Evolutionary conservation across 495 filamentous ascomycete genomes (phyloP), one percentile per base, ranked within the genome.

Genomic region (Aspergillus sclerotioniger): DNA sequence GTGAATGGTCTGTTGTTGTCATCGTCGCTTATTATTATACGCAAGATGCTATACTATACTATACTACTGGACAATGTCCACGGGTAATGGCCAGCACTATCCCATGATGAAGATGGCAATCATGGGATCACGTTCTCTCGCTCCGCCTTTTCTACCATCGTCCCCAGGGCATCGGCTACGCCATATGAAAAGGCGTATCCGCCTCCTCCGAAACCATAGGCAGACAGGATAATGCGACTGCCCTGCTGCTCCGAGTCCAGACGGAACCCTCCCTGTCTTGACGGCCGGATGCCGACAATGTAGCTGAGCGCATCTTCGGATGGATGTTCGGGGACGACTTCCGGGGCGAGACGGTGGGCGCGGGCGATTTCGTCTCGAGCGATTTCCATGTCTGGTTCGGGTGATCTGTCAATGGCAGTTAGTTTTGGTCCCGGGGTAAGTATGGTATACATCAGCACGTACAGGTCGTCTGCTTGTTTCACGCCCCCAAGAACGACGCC

Each of bases 401-500:
- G 66, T 17, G 70, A 75, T 12, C 71, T 75, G 39, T 25, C 25
- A 5, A 25, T 25, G 5, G 25, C 25, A 25, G 25, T 25, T 25
- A 25, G 25, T 20, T 31, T 8, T 6, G 0, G 32, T 55, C 29
- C 16, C 54, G 53, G 10, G 33, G 6, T 35, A 2, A 33, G 21
- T n/a, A n/a, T n/a, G 29, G 6, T 16, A 17, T 50, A 13, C 9
- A 16, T 25, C 6, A 32, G n/a, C 17, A 54, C 71, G 51, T 63
- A 78, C 75, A 78, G 53, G 15, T 68, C 67, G 32, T 67, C 71
- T 53, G 65, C 64, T 37, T 77, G 71, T 51, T 80, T 81, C 47
- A 78, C 71, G 1, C 79, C 79, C 12, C 79, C 79, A 17, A 81
- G 55, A 1, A 81, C 69, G 5, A 80, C 69, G 8, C 76, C 77